phyloP scores from a whole-genome alignment of 257 asterid species.

The Mitragyna speciosa region DNA sequence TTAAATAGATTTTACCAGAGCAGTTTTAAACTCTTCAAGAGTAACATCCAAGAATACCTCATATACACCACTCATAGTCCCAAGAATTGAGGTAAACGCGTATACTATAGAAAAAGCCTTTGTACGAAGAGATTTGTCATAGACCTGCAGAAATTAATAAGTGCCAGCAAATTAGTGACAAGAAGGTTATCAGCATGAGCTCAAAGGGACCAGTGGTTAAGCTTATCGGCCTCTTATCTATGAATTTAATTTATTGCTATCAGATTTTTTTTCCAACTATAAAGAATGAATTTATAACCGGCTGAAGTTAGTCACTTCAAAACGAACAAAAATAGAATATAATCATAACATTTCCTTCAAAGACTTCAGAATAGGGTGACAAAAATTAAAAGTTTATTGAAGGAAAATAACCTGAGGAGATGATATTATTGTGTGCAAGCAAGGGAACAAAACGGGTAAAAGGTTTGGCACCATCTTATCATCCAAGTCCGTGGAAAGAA shows the following conservation, averaged over 20 bases:
- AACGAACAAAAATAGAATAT: neutral
- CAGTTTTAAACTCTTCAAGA: conserved; percentile 21
- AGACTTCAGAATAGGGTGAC: neutral
- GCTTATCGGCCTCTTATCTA: no score
- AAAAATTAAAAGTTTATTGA: conserved; percentile 8
- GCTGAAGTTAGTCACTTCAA: neutral
- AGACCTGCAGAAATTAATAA: conserved; percentile 51
- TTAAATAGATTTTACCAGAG: conserved; percentile 3
- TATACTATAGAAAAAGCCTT: conserved; percentile 81
- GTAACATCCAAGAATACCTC: conserved; percentile 47
- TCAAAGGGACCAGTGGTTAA: neutral
- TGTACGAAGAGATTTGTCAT: conserved; percentile 65
- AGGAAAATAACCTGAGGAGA: conserved; percentile 74
- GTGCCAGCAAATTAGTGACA: neutral
- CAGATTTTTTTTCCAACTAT: no score
- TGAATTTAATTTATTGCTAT: no score
- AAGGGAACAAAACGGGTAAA: conserved; percentile 78
- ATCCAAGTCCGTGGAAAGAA: conserved; percentile 86
- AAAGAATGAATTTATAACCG: neutral
- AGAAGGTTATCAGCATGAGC: neutral
- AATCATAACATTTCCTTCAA: neutral
- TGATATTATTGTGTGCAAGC: conserved; percentile 72
- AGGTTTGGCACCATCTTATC: conserved; percentile 79
- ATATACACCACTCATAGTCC: conserved; percentile 84
- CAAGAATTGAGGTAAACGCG: conserved; percentile 77